A percentile compares a stretch with the other conserved stretches of the same genome.
These are phyloP conservation scores for Gypsophila paniculata DNA, from an alignment of 179 eudicot species.

Conservation along the genomic window DNA sequence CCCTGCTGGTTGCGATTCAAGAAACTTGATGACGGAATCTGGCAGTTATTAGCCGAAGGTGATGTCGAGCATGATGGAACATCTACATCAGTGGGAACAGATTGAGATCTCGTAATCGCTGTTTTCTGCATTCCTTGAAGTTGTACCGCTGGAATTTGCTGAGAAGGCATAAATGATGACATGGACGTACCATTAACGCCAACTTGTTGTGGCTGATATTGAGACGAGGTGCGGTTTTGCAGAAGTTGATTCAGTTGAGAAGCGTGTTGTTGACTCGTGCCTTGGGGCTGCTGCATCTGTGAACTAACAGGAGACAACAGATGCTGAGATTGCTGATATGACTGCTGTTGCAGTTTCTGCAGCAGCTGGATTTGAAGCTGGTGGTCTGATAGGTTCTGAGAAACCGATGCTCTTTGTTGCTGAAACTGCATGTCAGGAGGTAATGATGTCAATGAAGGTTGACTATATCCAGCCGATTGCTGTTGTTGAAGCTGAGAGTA, in stretches of 20 bases:
- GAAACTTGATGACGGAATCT: conserved; percentile 48
- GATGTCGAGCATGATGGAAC: conserved; percentile 91
- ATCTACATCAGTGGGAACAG: conserved; percentile 58
- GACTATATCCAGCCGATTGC: conserved; percentile 42
- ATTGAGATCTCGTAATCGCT: conserved; percentile 37
- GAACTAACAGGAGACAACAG: conserved; percentile 47
- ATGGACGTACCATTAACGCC: conserved; percentile 40
- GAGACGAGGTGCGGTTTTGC: conserved; percentile 44
- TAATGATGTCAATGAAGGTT: conserved; percentile 37
- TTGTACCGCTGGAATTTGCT: conserved; percentile 48
- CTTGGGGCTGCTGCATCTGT: conserved; percentile 48
- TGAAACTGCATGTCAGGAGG: conserved; percentile 70
- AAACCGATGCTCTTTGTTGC: conserved; percentile 60
- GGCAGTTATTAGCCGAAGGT: conserved; percentile 74
- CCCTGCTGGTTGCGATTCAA: conserved; percentile 48
- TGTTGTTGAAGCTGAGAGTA: conserved; percentile 66
- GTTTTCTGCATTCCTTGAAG: conserved; percentile 59
- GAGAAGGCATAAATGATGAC: conserved; percentile 46
- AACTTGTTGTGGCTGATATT: conserved; percentile 43
- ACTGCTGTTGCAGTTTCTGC: conserved; percentile 65
- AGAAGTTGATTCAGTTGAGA: conserved; percentile 45
- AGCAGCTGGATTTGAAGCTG: conserved; percentile 68
- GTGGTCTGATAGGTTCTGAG: conserved; percentile 60
- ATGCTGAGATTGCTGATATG: conserved; percentile 50
- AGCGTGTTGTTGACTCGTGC: conserved; percentile 45